Conservation (phyloP, 371 early-diverging fungal genomes). For the Mucor lusitanicus region DNA sequence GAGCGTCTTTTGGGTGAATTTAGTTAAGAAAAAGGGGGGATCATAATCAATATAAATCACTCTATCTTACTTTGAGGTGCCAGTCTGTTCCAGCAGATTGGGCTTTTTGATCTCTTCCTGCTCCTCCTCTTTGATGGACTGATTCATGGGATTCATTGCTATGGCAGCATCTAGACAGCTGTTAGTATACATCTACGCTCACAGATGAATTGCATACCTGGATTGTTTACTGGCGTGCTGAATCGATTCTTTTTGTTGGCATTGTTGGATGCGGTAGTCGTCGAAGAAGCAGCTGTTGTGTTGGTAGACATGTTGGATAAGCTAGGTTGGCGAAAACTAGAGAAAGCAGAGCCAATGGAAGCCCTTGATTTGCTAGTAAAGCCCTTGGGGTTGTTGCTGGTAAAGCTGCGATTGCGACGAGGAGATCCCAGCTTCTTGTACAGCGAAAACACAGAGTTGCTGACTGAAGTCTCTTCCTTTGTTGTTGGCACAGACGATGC, state of each 20-base stretch:
- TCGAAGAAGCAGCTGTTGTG: background rate
- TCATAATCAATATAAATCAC: background rate
- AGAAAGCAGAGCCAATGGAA: slow-evolving; percentile 21
- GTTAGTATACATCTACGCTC: background rate
- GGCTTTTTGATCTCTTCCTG: background rate
- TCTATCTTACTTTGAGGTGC: slow-evolving; percentile 19
- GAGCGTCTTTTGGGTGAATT: slow-evolving; percentile 31
- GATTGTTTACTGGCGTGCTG: slow-evolving; percentile 12
- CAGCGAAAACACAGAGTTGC: slow-evolving; percentile 18
- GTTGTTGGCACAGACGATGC: background rate
- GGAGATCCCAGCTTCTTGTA: slow-evolving; percentile 22
- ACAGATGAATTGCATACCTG: background rate
- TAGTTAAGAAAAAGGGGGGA: background rate
- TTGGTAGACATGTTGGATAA: background rate
- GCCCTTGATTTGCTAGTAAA: slow-evolving; percentile 21
- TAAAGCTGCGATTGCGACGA: slow-evolving; percentile 7
- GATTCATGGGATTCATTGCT: slow-evolving; percentile 5
- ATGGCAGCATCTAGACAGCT: slow-evolving; percentile 2
- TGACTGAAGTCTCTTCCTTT: background rate
- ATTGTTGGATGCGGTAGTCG: background rate
- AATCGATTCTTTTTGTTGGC: background rate
- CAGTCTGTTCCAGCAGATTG: slow-evolving; percentile 28
- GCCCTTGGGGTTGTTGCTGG: background rate
- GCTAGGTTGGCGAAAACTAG: slow-evolving; percentile 14
- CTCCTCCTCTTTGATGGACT: slow-evolving; percentile 3